phyloP scores from a whole-genome alignment of 1,284 basidiomycete species.

The Ceratobasidium sp. region DNA sequence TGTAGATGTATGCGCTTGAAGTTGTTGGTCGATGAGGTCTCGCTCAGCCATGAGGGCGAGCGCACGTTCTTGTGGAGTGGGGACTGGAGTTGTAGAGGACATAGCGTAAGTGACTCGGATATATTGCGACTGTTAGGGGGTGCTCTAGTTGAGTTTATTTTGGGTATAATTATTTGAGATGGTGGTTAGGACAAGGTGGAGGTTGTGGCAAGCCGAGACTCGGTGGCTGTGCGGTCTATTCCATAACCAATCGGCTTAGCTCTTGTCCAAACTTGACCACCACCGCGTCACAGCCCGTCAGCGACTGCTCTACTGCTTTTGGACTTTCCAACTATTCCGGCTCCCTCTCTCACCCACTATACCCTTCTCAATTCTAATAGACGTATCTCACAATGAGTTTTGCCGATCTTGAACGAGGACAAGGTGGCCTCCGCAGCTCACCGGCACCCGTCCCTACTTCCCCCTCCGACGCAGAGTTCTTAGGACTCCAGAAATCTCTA shows the following conservation, averaged over 20 bases:
- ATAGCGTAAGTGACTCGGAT: background rate
- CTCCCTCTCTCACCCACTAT: background rate
- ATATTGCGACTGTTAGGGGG: too few species aligned
- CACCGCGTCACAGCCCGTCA: conserved; percentile 38
- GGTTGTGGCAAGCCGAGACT: conserved; percentile 3
- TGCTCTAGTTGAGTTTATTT: too few species aligned
- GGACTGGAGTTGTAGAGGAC: conserved; percentile 1
- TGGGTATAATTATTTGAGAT: too few species aligned
- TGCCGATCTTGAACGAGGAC: conserved; percentile 49
- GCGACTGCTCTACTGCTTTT: conserved; percentile 11
- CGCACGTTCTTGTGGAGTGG: conserved; percentile 62
- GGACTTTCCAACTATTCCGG: background rate
- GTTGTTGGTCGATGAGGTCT: conserved; percentile 73
- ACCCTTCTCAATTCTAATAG: background rate
- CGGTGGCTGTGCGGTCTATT: conserved; percentile 35
- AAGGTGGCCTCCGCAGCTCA: conserved; percentile 28
- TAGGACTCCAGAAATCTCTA: conserved; percentile 83
- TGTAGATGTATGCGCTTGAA: conserved; percentile 71
- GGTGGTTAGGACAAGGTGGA: conserved; percentile 11
- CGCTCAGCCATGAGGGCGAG: conserved; percentile 72
- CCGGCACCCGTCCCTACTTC: conserved; percentile 23
- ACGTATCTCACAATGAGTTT: conserved; percentile 46
- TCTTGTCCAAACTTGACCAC: conserved; percentile 25
- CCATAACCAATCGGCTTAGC: conserved; percentile 24
- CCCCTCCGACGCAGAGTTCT: conserved; percentile 73